A percentile compares a stretch with the other conserved stretches of the same genome.
Evolutionary conservation across 1,284 basidiomycete genomes (phyloP).

Genomic region (Cryptococcus sp.): DNA sequence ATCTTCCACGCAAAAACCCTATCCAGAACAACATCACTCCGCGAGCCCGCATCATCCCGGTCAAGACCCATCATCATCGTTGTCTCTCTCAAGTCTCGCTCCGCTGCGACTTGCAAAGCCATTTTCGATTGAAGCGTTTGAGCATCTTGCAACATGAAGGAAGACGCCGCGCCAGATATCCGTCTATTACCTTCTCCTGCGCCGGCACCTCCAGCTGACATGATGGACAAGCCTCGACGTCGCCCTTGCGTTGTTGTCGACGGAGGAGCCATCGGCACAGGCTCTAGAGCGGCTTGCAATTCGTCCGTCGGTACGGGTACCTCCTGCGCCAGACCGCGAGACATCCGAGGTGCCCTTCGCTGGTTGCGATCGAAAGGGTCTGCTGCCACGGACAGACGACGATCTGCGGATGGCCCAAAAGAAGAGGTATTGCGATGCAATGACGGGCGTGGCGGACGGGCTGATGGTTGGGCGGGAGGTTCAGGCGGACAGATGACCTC

Average conservation of each 20-base stretch:
- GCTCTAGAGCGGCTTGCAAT: constrained; percentile 37
- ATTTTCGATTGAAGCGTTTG: constrained; percentile 17
- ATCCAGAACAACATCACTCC: constrained; percentile 46
- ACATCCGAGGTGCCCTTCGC: constrained; percentile 36
- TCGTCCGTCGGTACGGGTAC: constrained; percentile 22
- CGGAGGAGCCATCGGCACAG: constrained; percentile 42
- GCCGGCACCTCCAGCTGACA: constrained; percentile 3
- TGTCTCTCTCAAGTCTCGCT: constrained; percentile 50
- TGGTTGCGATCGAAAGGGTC: constrained; percentile 39
- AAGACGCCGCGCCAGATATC: constrained; percentile 15
- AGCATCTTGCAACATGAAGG: constrained; percentile 44
- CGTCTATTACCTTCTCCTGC: constrained; percentile 28
- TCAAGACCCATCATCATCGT: constrained; percentile 51
- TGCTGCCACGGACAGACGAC: constrained; percentile 21
- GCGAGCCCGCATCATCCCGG: constrained; percentile 29
- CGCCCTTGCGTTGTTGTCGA: constrained; percentile 10
- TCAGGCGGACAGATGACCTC: constrained; percentile 29
- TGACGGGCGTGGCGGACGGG: constrained; percentile 22
- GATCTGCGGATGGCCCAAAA: constrained; percentile 22
- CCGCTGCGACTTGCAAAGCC: constrained; percentile 63
- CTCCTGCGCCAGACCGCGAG: constrained; percentile 22
- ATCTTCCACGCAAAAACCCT: constrained; percentile 38
- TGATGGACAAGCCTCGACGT: constrained; percentile 16
- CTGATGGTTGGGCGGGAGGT: constrained; percentile 2
- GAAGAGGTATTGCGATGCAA: constrained; percentile 31